Evolutionary conservation across 768 basidiomycete species (phyloP).

Genomic region (Artomyces pyxidatus): DNA sequence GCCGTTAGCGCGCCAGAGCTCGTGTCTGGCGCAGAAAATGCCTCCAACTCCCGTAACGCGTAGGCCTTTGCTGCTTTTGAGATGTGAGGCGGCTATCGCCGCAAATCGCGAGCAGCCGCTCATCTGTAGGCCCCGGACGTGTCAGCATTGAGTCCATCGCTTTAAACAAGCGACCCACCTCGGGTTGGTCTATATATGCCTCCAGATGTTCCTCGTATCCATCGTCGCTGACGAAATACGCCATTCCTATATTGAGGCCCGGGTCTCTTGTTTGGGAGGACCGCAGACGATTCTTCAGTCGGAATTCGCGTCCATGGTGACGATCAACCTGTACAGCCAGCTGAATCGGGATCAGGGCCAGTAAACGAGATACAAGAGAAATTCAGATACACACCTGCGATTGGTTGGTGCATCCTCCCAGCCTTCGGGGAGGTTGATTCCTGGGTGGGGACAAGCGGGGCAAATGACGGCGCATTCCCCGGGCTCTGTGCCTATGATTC

Average conservation of each 20-base stretch:
- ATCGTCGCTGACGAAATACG: not conserved
- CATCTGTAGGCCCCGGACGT: not conserved
- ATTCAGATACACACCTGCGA: not conserved
- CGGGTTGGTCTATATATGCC: not conserved
- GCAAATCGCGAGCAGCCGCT: not conserved
- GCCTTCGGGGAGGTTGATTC: not conserved
- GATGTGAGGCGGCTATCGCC: not conserved
- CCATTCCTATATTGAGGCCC: too few species aligned
- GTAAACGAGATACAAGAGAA: not conserved
- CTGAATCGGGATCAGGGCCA: not conserved
- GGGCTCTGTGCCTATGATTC: not conserved
- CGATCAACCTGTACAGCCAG: not conserved
- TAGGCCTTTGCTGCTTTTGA: not conserved
- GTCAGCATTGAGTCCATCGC: not conserved
- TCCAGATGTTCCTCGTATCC: not conserved
- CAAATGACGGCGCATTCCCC: not conserved
- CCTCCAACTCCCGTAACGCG: not conserved
- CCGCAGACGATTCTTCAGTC: not conserved
- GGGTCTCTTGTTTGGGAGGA: not conserved
- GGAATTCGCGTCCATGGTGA: not conserved
- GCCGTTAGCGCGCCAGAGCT: not conserved
- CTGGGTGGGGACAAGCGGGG: not conserved
- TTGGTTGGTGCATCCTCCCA: not conserved
- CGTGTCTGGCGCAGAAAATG: not conserved
- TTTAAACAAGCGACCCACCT: not conserved